phyloP scores from a whole-genome alignment of 176 grass and related monocot species.

The Lolium multiflorum region DNA sequence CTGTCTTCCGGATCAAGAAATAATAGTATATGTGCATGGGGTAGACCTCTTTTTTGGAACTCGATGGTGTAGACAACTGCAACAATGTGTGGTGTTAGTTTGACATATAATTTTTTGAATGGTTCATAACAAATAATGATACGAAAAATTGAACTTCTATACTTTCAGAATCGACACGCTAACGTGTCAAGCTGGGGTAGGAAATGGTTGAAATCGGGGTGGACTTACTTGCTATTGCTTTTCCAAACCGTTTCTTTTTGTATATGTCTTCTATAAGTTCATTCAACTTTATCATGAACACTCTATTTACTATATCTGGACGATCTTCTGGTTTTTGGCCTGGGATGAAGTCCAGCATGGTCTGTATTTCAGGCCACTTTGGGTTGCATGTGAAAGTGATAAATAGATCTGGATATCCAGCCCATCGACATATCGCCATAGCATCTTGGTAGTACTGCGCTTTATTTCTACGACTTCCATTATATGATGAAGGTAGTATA shows the following conservation, averaged over 20 bases:
- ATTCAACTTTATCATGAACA: slow-evolving; percentile 40
- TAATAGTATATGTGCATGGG: no score
- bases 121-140: not conserved
- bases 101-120: not conserved
- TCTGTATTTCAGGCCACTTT: slow-evolving; percentile 40
- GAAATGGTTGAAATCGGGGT: not conserved
- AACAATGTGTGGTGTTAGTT: not conserved
- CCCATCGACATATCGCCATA: slow-evolving; percentile 33
- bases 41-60: no score
- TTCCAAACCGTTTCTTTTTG: not conserved
- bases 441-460: slow-evolving; percentile 44
- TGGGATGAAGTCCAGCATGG: not conserved
- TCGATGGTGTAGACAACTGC: slow-evolving; percentile 9
- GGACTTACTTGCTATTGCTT: not conserved
- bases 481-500: slow-evolving; percentile 34
- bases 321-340: slow-evolving; percentile 28
- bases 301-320: slow-evolving; percentile 20
- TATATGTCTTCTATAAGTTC: slow-evolving; percentile 24
- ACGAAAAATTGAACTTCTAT: no score
- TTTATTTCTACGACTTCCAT: slow-evolving; percentile 32
- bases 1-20: not conserved
- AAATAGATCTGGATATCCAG: slow-evolving; percentile 17
- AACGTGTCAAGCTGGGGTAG: not conserved
- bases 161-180: no score
- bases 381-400: slow-evolving; percentile 46